Evolutionary conservation across 345 rosid genomes (phyloP).

Genomic region (Salix suchowensis): DNA sequence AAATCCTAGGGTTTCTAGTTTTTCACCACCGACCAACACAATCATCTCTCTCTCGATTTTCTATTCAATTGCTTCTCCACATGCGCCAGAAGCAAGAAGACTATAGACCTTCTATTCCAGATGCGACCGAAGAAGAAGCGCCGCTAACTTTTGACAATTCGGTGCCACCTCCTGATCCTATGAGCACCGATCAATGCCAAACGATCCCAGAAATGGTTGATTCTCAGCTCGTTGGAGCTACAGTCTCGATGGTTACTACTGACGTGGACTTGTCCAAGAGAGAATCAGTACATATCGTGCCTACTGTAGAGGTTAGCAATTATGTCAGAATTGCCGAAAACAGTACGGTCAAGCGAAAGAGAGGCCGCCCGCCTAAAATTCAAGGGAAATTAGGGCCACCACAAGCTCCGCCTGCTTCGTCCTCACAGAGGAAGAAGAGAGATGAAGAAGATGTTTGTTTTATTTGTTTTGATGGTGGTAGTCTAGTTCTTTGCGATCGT

Average conservation of each 20-base stretch:
- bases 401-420: constrained; percentile 13
- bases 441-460: constrained; percentile 98
- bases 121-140: neutral
- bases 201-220: constrained; percentile 34
- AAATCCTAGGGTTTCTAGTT: constrained; percentile 52
- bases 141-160: constrained; percentile 20
- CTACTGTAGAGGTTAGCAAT: constrained; percentile 26
- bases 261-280: neutral
- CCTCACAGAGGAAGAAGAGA: constrained; percentile 28
- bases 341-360: constrained; percentile 47
- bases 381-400: constrained; percentile 16
- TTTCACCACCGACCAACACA: too few relatives aligned
- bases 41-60: neutral
- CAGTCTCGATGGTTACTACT: constrained; percentile 12
- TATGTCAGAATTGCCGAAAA: constrained; percentile 18
- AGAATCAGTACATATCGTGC: constrained; percentile 3
- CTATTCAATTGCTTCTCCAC: neutral
- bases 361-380: constrained; percentile 71
- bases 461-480: constrained; percentile 97
- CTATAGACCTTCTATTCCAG: constrained; percentile 20
- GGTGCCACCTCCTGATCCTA: constrained; percentile 32
- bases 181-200: constrained; percentile 56
- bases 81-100: constrained; percentile 32
- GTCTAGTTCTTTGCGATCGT: constrained; percentile 96
- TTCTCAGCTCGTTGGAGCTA: constrained; percentile 37